Evolutionary conservation across 306 rosid species (phyloP).

Genomic region (Castanea mollissima): DNA sequence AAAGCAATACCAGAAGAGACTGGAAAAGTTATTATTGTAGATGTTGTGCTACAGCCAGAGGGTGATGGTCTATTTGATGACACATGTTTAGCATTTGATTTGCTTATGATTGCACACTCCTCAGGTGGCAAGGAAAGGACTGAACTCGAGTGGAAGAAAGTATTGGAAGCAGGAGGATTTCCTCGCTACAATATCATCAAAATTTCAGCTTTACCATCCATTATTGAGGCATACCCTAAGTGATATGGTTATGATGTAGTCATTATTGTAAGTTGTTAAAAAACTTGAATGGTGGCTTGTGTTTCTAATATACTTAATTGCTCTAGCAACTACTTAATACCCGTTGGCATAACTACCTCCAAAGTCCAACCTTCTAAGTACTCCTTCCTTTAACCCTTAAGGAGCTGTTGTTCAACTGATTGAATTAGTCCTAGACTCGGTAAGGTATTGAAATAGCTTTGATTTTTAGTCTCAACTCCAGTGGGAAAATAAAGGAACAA

Average conservation of each 20-base stretch:
- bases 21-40: constrained; percentile 60
- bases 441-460: no score
- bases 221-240: constrained; percentile 32
- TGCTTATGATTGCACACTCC: constrained; percentile 40
- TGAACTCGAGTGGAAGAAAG: constrained; percentile 57
- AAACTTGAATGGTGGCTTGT: no score
- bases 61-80: constrained; percentile 45
- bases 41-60: constrained; percentile 41
- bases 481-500: no score
- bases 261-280: no score
- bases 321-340: no score
- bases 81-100: constrained; percentile 40
- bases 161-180: constrained; percentile 50
- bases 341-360: no score
- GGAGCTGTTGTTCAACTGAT: no score
- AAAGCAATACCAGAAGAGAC: constrained; percentile 11
- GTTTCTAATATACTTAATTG: no score
- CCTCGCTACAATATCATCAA: constrained; percentile 51
- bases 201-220: constrained; percentile 42
- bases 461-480: no score
- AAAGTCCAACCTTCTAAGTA: no score
- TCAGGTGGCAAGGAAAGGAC: constrained; percentile 39
- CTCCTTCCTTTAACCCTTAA: no score
- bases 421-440: no score
- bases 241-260: not conserved